Evolutionary conservation across 2,329 filamentous ascomycete genomes (phyloP), one percentile per base, ranked within the genome.

Genomic region (Blastomyces parvus): DNA sequence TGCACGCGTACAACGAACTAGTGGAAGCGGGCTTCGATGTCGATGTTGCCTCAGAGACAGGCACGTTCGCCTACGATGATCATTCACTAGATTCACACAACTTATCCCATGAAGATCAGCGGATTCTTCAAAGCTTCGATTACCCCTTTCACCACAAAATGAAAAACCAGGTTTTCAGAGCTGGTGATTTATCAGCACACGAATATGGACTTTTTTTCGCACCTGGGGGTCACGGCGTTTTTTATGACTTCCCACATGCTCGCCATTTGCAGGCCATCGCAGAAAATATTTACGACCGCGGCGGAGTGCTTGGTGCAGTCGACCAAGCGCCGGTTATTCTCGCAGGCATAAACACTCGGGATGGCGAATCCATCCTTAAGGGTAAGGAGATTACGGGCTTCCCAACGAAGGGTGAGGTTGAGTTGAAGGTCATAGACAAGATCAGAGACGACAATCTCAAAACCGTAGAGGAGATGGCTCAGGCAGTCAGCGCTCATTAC

Each of bases 171-270:
- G 27, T 67, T 27, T 67, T 66, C 64, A 68, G 63, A 60, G 67
- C 67, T 25, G 63, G 57, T 22, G 66, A 68, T 42, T 58, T 67
- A 25, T n/a, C 66, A 17, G 38, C 66, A 17, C 66, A 66, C 53
- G 67, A 68, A 14, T 68, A 67, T 58, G 67, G 67, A 3, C 58
- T 67, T 13, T 62, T 68, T 52, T 67, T 68, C 25, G 63, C 63
- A 22, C 57, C 65, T 19, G 67, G 66, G 27, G 67, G 67, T 8
- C 79, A 81, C 64, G 79, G 79, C 0, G 72, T 77, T 0, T 66
- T 80, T 53, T 76, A 80, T 61, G 79, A 81, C 67, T 81, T 80
- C 67, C 78, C 79, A 5, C 72, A 72, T 48, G 78, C 79, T 11
- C 74, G 66, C 33, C 69, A 67, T 17, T 69, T 81, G 56, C 77